These are phyloP conservation scores for Spergularia azorica DNA, from an alignment of 179 eudicot species.

Conservation along the genomic window DNA sequence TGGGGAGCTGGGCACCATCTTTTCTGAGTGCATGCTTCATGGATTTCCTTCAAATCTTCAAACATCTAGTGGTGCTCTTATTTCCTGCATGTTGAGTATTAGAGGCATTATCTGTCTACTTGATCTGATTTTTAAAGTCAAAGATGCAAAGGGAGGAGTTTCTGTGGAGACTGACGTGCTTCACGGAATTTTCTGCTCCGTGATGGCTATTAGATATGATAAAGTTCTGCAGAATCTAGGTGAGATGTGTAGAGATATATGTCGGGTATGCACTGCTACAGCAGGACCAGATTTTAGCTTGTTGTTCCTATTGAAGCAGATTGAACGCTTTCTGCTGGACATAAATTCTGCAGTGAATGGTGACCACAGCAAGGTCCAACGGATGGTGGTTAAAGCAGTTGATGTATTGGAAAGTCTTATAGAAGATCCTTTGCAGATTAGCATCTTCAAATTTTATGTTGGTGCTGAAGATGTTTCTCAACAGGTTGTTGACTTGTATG, in stretches of 20 bases:
- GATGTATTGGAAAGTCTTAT: conserved; percentile 49
- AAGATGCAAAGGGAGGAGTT: conserved; percentile 35
- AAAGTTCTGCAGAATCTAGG: conserved; percentile 59
- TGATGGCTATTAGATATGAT: conserved; percentile 69
- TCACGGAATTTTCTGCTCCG: conserved; percentile 66
- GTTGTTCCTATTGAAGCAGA: conserved; percentile 66
- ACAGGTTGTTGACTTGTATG: conserved; percentile 56
- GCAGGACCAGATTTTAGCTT: conserved; percentile 68
- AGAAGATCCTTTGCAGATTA: conserved; percentile 56
- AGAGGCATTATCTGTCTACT: conserved; percentile 56
- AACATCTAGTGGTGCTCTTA: conserved; percentile 54
- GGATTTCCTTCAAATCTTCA: conserved; percentile 81
- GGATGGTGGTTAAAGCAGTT: conserved; percentile 42
- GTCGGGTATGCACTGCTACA: conserved; percentile 42
- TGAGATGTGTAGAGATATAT: conserved; percentile 66
- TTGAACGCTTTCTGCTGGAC: conserved; percentile 59
- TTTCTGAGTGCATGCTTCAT: conserved; percentile 75
- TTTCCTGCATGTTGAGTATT: conserved; percentile 72
- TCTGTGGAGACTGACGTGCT: conserved; percentile 52
- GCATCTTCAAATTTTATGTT: conserved; percentile 60
- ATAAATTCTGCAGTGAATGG: conserved; percentile 33
- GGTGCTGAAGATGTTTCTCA: conserved; percentile 58
- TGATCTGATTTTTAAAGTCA: conserved; percentile 57
- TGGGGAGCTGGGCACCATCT: conserved; percentile 47
- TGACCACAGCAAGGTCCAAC: conserved; percentile 37